Evolutionary conservation across 371 early-diverging fungal genomes (phyloP), one percentile per base, ranked within the genome.

Genomic region (Gilbertella persicaria): DNA sequence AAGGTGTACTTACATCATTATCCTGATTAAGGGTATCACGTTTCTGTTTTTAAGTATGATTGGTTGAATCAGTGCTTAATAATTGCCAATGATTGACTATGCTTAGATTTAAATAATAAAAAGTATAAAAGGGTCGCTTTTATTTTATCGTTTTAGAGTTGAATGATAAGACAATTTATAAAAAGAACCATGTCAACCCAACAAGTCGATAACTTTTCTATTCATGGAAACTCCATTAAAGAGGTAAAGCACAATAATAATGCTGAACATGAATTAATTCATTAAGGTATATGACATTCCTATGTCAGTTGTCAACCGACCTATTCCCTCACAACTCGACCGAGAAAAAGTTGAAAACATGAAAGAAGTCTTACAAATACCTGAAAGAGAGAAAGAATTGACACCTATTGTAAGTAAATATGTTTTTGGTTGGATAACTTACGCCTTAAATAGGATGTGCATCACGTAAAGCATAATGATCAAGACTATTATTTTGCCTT

Each of bases 401-500:
- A 76, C 78, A 10, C 78, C 74, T 12, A 74, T 77, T 50, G 73
- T 69, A 65, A 65, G 61, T 39, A 1, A 16, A 12, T 21, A 28
- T n/a, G n/a, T n/a, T n/a, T n/a, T n/a, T n/a, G n/a, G n/a, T n/a
- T n/a, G 8, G 24, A 21, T 14, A 26, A 3, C 29, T 26, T n/a
- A 19, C n/a, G 17, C 17, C 20, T 36, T n/a, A 12, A 16, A 35
- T 60, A 74, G 66, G 69, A 70, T 40, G 66, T 69, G 20, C 74
- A 77, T 58, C 78, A 71, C 51, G 68, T 67, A 5, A 48, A 59
- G 39, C 60, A 71, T 39, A 69, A 71, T 25, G 72, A 64, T 5
- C 16, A 69, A n/a, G 70, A 77, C 24, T 77, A 77, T 28, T 77
- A 74, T 29, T 74, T 77, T 59, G 75, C 72, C 8, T 67, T 77